These are phyloP conservation scores for Neonectria faginata DNA, from an alignment of 2,329 filamentous ascomycete species.

Conservation along the genomic window DNA sequence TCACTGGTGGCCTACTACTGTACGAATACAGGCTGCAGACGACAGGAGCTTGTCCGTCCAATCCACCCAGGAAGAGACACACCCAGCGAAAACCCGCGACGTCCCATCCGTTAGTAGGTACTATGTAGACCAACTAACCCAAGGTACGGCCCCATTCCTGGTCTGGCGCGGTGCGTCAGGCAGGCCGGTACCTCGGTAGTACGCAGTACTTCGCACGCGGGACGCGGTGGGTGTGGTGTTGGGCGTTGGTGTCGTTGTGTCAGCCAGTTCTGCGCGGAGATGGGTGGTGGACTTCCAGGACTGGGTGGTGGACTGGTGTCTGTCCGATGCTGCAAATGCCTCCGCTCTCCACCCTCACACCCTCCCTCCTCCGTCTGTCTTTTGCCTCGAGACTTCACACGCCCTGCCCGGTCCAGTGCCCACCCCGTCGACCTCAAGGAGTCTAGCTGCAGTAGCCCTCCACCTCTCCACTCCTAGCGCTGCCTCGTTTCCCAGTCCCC, in stretches of 20 bases:
- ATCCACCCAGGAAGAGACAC: slow-evolving; percentile 7
- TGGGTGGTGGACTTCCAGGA: slow-evolving; percentile 4
- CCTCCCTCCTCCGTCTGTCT: slow-evolving; percentile 26
- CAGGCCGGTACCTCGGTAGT: slow-evolving; percentile 7
- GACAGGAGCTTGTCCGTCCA: neutral
- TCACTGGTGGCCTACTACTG: neutral
- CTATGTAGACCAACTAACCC: neutral
- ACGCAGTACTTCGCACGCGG: neutral
- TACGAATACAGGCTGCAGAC: neutral
- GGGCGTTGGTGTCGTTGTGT: neutral
- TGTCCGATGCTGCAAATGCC: slow-evolving; percentile 25
- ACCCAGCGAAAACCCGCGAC: slow-evolving; percentile 22
- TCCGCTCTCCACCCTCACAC: slow-evolving; percentile 33
- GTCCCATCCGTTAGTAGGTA: slow-evolving; percentile 22
- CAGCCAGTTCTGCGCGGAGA: slow-evolving; percentile 7
- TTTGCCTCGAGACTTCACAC: slow-evolving; percentile 16
- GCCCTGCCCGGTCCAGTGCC: slow-evolving; percentile 6
- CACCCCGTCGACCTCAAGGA: slow-evolving; percentile 11
- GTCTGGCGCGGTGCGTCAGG: slow-evolving; percentile 10
- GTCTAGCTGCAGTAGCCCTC: slow-evolving; percentile 13
- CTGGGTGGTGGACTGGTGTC: slow-evolving; percentile 5
- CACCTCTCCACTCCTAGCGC: slow-evolving; percentile 36
- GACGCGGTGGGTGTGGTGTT: neutral
- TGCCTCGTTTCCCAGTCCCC: slow-evolving; percentile 37
- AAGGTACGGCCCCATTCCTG: slow-evolving; percentile 20